These are phyloP conservation scores for Vaccinium myrtillus DNA, from an alignment of 148 eudicot genomes.

Conservation along the genomic window DNA sequence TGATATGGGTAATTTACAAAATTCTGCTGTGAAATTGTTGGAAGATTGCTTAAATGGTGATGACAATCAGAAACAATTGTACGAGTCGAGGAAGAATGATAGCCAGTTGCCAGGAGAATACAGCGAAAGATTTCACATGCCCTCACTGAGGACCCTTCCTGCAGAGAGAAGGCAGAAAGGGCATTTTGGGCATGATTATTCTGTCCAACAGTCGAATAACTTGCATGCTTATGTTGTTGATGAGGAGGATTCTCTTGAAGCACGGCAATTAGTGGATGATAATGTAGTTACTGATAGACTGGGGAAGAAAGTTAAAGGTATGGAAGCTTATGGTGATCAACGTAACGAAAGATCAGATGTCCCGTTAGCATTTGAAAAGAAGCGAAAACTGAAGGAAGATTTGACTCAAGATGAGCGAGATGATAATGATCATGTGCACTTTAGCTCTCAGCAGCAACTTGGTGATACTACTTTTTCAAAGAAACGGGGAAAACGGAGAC, in stretches of 20 bases:
- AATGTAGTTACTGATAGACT: conserved; percentile 23
- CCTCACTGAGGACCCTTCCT: conserved; percentile 36
- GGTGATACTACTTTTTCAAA: conserved; percentile 43
- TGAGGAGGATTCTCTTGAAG: conserved; percentile 36
- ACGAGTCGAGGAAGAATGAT: conserved; percentile 42
- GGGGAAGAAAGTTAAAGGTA: conserved; percentile 33
- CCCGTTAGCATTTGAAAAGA: conserved; percentile 42
- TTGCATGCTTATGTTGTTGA: conserved; percentile 38
- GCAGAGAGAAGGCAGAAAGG: conserved; percentile 51
- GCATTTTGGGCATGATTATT: conserved; percentile 37
- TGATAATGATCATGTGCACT: conserved; percentile 32
- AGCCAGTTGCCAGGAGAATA: conserved; percentile 39
- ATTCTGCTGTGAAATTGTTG: conserved; percentile 25
- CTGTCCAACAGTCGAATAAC: conserved; percentile 36
- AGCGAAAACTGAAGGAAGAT: conserved; percentile 52
- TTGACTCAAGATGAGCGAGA: conserved; percentile 34
- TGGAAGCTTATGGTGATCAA: conserved; percentile 28
- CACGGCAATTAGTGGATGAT: conserved; percentile 18
- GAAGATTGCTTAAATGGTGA: conserved; percentile 33
- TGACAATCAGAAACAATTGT: conserved; percentile 25
- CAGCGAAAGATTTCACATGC: conserved; percentile 33
- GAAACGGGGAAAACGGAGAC: conserved; percentile 58
- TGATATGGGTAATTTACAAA: conserved; percentile 36
- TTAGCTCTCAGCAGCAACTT: conserved; percentile 34
- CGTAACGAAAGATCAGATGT: conserved; percentile 36